Percentiles rank a stretch among this genome's conserved stretches.
Evolutionary conservation across 2,329 filamentous ascomycete genomes (phyloP).

Genomic region (Diplodia seriata): DNA sequence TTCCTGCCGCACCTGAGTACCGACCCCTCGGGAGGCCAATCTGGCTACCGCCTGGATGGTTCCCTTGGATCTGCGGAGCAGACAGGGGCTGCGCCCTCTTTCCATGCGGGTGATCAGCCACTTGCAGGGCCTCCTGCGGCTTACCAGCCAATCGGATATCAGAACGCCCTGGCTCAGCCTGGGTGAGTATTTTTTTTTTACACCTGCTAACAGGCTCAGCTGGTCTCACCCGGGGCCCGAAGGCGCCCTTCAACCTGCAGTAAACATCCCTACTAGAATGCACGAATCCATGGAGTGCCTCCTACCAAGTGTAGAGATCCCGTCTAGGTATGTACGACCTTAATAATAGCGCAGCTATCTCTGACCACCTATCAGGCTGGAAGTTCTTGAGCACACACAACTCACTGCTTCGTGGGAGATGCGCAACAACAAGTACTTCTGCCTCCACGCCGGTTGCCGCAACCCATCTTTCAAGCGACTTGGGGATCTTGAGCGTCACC

Average conservation of each 20-base stretch:
- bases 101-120: neutral
- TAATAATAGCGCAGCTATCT: too few species aligned
- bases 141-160: neutral
- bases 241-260: too few species aligned
- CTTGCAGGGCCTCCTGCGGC: neutral
- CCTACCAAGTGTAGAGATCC: too few species aligned
- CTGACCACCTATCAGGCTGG: too few species aligned
- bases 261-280: too few species aligned
- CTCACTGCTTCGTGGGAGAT: neutral
- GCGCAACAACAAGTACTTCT: neutral
- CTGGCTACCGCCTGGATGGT: neutral
- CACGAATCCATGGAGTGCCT: too few species aligned
- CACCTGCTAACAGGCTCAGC: too few species aligned
- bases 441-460: neutral
- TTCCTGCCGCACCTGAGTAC: neutral
- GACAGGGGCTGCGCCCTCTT: neutral
- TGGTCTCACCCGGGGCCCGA: too few species aligned
- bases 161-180: slow-evolving; percentile 1
- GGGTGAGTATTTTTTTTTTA: slow-evolving; percentile 19
- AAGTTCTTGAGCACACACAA: too few species aligned
- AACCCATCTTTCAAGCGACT: slow-evolving; percentile 8
- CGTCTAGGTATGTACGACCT: too few species aligned
- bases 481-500: slow-evolving; percentile 2
- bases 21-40: neutral
- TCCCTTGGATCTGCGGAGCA: neutral